A percentile compares a stretch with the other conserved stretches of the same genome.
Evolutionary conservation across 257 asterid genomes (phyloP).

Genomic region (Jaltomata sinuosa): DNA sequence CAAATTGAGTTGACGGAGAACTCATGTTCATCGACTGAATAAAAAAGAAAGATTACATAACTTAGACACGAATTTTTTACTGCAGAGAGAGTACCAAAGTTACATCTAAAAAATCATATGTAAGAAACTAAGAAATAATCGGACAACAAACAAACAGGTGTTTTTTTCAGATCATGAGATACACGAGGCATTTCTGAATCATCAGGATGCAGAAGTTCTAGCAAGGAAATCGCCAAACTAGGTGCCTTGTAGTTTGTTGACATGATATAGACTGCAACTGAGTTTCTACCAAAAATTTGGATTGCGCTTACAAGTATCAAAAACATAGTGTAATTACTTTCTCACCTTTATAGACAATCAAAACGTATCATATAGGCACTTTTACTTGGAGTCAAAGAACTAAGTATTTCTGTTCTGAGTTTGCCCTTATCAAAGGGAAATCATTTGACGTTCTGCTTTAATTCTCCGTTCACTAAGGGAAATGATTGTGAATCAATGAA

Average conservation of each 20-base stretch:
- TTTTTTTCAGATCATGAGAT: background rate
- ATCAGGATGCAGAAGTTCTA: background rate
- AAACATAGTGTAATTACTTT: background rate
- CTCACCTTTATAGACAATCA: background rate
- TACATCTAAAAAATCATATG: background rate
- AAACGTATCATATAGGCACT: background rate
- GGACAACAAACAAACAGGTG: background rate
- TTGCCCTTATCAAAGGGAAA: background rate
- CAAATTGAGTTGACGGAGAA: slow-evolving; percentile 58
- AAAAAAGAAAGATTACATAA: background rate
- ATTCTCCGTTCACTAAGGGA: no score
- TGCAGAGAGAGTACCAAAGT: background rate
- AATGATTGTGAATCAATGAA: no score
- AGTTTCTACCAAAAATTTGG: background rate
- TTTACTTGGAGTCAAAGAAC: no score
- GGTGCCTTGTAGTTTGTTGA: background rate
- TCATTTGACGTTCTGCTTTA: background rate
- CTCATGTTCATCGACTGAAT: slow-evolving; percentile 42
- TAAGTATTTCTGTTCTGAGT: background rate
- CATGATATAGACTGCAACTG: background rate
- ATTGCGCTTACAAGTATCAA: background rate
- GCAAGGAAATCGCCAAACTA: background rate
- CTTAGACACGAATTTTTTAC: background rate
- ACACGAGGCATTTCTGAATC: background rate
- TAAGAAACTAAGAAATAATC: background rate